Conservation (phyloP, 257 asterid species). For the Fraxinus pennsylvanica region DNA sequence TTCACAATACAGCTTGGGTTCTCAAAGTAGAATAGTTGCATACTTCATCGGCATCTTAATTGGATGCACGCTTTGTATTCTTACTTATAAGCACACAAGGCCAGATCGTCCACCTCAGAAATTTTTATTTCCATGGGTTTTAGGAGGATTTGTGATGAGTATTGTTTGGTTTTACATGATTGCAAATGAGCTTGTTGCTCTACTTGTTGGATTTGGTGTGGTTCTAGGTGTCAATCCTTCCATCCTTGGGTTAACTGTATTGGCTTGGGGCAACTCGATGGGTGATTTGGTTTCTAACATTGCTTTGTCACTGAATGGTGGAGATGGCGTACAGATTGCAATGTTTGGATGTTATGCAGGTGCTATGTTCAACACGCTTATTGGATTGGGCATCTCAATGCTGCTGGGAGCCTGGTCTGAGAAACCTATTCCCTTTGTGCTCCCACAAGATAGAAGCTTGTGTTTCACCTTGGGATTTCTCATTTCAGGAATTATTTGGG, state of each 20-base stretch:
- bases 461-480: conserved; percentile 47
- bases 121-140: conserved; percentile 46
- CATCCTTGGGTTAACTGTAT: conserved; percentile 46
- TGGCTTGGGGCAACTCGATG: conserved; percentile 30
- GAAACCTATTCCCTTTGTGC: conserved; percentile 30
- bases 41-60: conserved; percentile 32
- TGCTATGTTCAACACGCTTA: conserved; percentile 50
- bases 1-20: conserved; percentile 10
- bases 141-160: conserved; percentile 53
- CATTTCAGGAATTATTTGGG: conserved; percentile 41
- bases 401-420: conserved; percentile 49
- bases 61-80: conserved; percentile 37
- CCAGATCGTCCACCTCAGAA: conserved; percentile 44
- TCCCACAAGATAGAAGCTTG: conserved; percentile 45
- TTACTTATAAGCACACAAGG: conserved; percentile 39
- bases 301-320: conserved; percentile 48
- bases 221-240: conserved; percentile 46
- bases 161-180: conserved; percentile 57
- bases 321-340: conserved; percentile 56
- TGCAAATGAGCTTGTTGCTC: conserved; percentile 52
- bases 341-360: conserved; percentile 60
- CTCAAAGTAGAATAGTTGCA: conserved; percentile 22
- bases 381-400: conserved; percentile 49
- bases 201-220: conserved; percentile 46
- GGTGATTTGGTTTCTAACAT: conserved; percentile 57